Evolutionary conservation across 768 basidiomycete genomes (phyloP), one percentile per base, ranked within the genome.

Genomic region (Podaxis pistillaris): DNA sequence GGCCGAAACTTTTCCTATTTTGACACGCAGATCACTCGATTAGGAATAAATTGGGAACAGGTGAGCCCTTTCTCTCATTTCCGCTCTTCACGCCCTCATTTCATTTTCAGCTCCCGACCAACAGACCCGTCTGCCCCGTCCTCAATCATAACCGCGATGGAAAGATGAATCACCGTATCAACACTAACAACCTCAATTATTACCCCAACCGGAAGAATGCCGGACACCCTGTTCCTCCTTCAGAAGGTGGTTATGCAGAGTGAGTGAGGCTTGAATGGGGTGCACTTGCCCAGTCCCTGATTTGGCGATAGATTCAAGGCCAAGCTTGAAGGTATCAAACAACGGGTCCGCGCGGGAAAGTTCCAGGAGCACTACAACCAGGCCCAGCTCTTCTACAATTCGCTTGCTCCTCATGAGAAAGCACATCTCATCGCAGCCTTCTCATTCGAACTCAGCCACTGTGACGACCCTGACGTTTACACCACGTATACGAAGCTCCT

Each of bases 1-100:
- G 88, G 89, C 3, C 81, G 94, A 44, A 93, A 93, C 75, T 94
- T 94, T 74, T 89, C 87, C 0, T 95, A 96, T 76, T 84, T 88
- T 66, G 93, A 96, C 71, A 94, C 93, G 0, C 93, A 94, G 68
- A 81, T 93, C 55, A 82, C 85, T 2, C 85, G 94, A 22, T 75
- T 96, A 13, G 94, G 94, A 3, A 72, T 88, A 36, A 96, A 96
- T 72, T 95, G 86, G 80, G 80, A 89, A 68, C 82, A 86, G 74
- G 86, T 84, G 52, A 15, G 76, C 62, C 7, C 33, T 8, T 19
- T 36, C 36, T 17, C 8, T 33, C 8, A n/a, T 46, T 40, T 24
- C 11, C 12, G 2, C 19, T 0, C 22, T 11, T 51, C 9, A 38
- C 17, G 19, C 50, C 26, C 56, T 36, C 13, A n/a, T 51, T 36